Conservation (phyloP, 2,329 filamentous ascomycete genomes). For the Fusarium pseudocircinatum region DNA sequence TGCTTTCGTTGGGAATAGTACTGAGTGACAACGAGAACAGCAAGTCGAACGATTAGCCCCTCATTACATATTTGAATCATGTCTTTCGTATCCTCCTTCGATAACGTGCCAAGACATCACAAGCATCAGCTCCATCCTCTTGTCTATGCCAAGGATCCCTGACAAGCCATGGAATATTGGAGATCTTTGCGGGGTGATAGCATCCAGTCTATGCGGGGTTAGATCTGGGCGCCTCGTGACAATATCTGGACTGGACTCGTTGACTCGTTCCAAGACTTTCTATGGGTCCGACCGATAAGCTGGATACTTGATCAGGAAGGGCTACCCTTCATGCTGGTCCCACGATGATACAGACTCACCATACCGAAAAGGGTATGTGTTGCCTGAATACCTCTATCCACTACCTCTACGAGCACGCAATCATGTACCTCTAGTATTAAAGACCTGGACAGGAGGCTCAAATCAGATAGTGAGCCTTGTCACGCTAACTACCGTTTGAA, state of each 20-base stretch:
- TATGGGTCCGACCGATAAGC: no score
- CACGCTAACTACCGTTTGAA: not conserved
- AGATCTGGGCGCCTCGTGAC: no score
- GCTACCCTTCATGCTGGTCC: not conserved
- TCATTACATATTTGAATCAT: not conserved
- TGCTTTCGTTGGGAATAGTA: no score
- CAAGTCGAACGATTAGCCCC: not conserved
- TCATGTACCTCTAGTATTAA: not conserved
- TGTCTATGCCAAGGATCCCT: not conserved
- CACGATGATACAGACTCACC: not conserved
- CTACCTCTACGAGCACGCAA: not conserved
- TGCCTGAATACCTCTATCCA: not conserved
- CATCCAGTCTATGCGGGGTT: not conserved
- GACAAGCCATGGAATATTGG: not conserved
- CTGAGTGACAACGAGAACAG: not conserved
- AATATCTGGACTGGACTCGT: not conserved
- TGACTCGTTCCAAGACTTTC: not conserved
- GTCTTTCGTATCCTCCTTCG: not conserved
- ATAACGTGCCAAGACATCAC: not conserved
- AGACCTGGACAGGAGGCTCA: not conserved
- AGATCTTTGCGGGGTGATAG: not conserved
- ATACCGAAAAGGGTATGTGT: not conserved
- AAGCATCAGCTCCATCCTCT: no score
- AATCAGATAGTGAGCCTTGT: not conserved
- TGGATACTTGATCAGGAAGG: not conserved